Conservation (phyloP, 768 basidiomycete species). For the Lentinula raphanica region DNA sequence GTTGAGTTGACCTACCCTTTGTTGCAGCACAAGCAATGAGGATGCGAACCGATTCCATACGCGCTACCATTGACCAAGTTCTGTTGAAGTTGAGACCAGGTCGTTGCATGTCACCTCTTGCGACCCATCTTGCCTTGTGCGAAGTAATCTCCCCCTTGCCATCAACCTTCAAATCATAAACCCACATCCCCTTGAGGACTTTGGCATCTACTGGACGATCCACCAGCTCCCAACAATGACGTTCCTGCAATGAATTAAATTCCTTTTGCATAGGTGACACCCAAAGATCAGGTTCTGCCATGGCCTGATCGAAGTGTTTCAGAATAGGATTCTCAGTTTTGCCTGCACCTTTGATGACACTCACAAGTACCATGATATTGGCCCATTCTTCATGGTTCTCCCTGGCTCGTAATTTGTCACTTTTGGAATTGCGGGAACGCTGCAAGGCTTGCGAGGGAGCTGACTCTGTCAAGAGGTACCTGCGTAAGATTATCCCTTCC, state of each 20-base stretch:
- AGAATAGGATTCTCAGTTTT: background rate
- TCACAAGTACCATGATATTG: background rate
- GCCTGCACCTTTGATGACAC: background rate
- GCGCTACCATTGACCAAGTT: constrained; percentile 7
- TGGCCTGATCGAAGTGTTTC: background rate
- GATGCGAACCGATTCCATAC: constrained; percentile 6
- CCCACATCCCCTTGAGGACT: constrained; percentile 2
- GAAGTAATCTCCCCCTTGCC: constrained; percentile 16
- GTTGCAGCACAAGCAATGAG: background rate
- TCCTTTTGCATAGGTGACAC: background rate
- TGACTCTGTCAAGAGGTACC: too few species aligned
- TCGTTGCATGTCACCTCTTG: constrained; percentile 25
- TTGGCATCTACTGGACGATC: background rate
- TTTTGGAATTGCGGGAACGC: background rate
- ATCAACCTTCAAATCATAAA: constrained; percentile 18
- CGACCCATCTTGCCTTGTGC: constrained; percentile 20
- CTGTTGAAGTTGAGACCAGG: constrained; percentile 21
- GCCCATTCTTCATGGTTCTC: background rate
- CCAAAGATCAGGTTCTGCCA: background rate
- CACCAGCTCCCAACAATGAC: background rate
- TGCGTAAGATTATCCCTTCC: too few species aligned
- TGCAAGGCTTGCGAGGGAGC: too few species aligned
- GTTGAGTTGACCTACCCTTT: background rate
- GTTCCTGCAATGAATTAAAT: background rate
- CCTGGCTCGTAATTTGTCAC: background rate